Evolutionary conservation across 2,329 filamentous ascomycete species (phyloP).

Genomic region (Mariannaea sp.): DNA sequence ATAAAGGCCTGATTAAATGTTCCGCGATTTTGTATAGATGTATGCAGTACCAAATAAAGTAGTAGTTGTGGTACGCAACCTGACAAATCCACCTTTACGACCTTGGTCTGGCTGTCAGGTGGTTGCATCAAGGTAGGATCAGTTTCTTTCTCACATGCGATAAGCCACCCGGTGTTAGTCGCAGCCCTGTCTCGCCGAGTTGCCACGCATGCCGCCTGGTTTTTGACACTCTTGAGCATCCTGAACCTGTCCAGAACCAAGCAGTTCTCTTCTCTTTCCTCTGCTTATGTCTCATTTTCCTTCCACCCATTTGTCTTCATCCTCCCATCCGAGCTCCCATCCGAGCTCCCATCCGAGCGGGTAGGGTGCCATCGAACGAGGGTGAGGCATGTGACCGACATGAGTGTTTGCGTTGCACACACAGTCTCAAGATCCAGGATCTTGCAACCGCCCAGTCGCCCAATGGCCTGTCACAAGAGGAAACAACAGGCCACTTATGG

Average conservation of each 20-base stretch:
- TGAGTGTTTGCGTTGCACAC: slow-evolving; percentile 7
- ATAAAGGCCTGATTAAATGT: no score
- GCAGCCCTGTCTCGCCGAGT: not conserved
- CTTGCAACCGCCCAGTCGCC: slow-evolving; percentile 23
- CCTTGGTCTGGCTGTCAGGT: not conserved
- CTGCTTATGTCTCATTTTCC: slow-evolving; percentile 2
- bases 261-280: slow-evolving; percentile 1
- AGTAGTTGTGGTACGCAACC: not conserved
- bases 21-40: no score
- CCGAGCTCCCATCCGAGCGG: slow-evolving; percentile 9
- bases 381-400: slow-evolving; percentile 17
- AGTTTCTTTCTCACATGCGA: slow-evolving; percentile 11
- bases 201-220: not conserved
- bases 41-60: no score
- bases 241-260: no score
- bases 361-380: not conserved
- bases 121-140: not conserved
- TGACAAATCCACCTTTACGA: not conserved
- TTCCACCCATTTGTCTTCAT: slow-evolving; percentile 10
- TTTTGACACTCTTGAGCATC: no score
- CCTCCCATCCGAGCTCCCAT: slow-evolving; percentile 11
- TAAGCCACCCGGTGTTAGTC: no score
- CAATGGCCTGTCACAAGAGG: slow-evolving; percentile 27
- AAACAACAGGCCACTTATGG: slow-evolving; percentile 3
- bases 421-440: slow-evolving; percentile 17